Evolutionary conservation across 1,139 yeast species (phyloP).

Genomic region (Debaryomycetaceae sp.): DNA sequence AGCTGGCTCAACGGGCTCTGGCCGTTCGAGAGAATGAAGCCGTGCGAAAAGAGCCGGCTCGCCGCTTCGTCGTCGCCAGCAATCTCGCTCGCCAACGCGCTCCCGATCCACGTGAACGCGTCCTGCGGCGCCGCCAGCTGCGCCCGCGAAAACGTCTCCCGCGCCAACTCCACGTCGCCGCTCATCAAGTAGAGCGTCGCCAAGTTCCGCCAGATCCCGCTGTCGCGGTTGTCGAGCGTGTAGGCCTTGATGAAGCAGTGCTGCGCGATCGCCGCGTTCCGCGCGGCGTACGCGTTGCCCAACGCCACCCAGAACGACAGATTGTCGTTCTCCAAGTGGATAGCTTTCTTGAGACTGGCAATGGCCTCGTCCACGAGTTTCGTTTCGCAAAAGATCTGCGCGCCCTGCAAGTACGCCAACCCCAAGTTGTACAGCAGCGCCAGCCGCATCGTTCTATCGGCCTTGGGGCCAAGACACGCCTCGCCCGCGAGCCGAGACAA

Average conservation of each 20-base stretch:
- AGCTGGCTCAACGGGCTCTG: conserved; percentile 60
- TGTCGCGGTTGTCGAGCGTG: conserved; percentile 57
- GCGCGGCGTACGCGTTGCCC: conserved; percentile 55
- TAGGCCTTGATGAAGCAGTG: conserved; percentile 86
- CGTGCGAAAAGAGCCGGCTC: conserved; percentile 57
- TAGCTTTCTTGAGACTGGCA: conserved; percentile 49
- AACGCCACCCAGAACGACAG: conserved; percentile 72
- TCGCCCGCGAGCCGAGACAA: conserved; percentile 17
- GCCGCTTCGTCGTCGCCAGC: conserved; percentile 47
- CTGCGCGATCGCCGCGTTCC: conserved; percentile 68
- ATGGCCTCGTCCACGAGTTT: conserved; percentile 39
- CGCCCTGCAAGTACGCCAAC: conserved; percentile 45
- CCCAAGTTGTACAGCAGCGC: conserved; percentile 64
- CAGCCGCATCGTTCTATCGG: conserved; percentile 44
- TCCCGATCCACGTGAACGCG: conserved; percentile 78
- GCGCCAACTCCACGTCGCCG: conserved; percentile 65
- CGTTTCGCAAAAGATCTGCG: conserved; percentile 18
- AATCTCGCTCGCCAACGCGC: conserved; percentile 58
- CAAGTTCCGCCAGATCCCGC: conserved; percentile 68
- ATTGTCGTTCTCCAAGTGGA: conserved; percentile 59
- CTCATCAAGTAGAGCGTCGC: conserved; percentile 65
- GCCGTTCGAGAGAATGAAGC: conserved; percentile 68
- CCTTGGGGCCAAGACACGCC: conserved; percentile 18
- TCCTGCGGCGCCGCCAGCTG: conserved; percentile 76
- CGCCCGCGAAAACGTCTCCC: conserved; percentile 60